Evolutionary conservation across 2,329 filamentous ascomycete genomes (phyloP).

Genomic region (Paecilomyces formosus): DNA sequence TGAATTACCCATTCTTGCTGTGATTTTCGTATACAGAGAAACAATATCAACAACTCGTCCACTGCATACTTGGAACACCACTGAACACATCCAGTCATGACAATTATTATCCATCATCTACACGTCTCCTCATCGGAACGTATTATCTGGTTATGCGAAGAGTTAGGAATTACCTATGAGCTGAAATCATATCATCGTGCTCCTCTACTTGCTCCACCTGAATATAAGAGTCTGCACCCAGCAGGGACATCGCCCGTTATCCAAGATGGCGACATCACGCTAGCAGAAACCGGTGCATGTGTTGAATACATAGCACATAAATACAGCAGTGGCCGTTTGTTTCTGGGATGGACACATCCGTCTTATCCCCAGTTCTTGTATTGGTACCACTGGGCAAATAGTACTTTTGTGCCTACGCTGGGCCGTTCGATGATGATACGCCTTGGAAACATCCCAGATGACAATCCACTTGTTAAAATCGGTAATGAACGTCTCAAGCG

Average conservation of each 20-base stretch:
- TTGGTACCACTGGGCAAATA: constrained; percentile 56
- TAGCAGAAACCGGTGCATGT: constrained; percentile 55
- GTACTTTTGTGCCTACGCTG: constrained; percentile 36
- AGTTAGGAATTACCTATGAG: constrained; percentile 50
- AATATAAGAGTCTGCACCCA: constrained; percentile 40
- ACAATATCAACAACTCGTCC: too few relatives aligned
- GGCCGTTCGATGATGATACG: constrained; percentile 30
- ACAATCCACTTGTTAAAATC: constrained; percentile 22
- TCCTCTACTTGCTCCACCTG: constrained; percentile 35
- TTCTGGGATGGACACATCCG: constrained; percentile 37
- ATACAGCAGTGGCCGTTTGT: constrained; percentile 45
- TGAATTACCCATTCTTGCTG: too few relatives aligned
- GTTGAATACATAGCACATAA: constrained; percentile 55
- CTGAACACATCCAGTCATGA: too few relatives aligned
- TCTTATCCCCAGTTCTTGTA: constrained; percentile 56
- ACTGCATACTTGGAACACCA: too few relatives aligned
- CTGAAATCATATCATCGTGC: constrained; percentile 40
- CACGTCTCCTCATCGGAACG: constrained; percentile 56
- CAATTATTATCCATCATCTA: constrained; percentile 43
- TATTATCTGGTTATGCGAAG: constrained; percentile 58
- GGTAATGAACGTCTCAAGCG: constrained; percentile 26
- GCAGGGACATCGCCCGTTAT: constrained; percentile 55
- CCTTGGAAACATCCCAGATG: constrained; percentile 8
- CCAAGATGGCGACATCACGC: constrained; percentile 46
- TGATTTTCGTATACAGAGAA: too few relatives aligned